Evolutionary conservation across 129 eudicot species (phyloP), one percentile per base, ranked within the genome.

Genomic region (Tanacetum coccineum): DNA sequence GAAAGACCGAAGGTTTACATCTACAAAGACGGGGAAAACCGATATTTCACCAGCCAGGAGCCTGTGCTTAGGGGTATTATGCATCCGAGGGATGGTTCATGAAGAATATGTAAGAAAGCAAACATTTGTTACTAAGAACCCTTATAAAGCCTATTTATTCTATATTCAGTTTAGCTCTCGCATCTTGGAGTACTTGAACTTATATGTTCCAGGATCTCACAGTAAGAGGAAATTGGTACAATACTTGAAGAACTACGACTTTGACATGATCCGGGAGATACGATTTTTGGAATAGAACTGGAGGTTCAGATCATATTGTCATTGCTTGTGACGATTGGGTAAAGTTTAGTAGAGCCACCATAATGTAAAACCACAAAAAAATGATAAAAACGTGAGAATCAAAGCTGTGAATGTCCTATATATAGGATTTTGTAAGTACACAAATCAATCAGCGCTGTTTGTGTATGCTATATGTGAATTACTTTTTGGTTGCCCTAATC

Each of bases 1-100:
- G n/a, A n/a, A n/a, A n/a, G n/a, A n/a, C n/a, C n/a, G n/a, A n/a
- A n/a, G 76, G 74, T 86, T 57, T 83, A 68, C 53, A 54, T 68
- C 21, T 68, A 68, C 14, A 40, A 68, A 55, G 73, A 68, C 17
- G 73, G 73, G 78, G 78, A 13, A 71, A 71, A 40, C 93, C 85
- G 13, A 79, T 86, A 61, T 86, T 83, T 58, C 88, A 86, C 53
- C 76, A 55, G 51, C 86, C 93, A n/a, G 9, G 75, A 70, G 44
- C 44, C 70, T 11, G 52, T 72, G 30, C 74, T 86, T 50, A 76
- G 72, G 75, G 88, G 93, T 64, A 83, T 67, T 86, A 86, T 57
- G 88, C 93, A 59, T 86, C 61, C 4, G 61, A 55, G 61, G 61
- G 61, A 14, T 55, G 61, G 61, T 55, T 55, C 36, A 55, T 55